Evolutionary conservation across 768 basidiomycete species (phyloP).

Genomic region (Pleurotus cornucopiae): DNA sequence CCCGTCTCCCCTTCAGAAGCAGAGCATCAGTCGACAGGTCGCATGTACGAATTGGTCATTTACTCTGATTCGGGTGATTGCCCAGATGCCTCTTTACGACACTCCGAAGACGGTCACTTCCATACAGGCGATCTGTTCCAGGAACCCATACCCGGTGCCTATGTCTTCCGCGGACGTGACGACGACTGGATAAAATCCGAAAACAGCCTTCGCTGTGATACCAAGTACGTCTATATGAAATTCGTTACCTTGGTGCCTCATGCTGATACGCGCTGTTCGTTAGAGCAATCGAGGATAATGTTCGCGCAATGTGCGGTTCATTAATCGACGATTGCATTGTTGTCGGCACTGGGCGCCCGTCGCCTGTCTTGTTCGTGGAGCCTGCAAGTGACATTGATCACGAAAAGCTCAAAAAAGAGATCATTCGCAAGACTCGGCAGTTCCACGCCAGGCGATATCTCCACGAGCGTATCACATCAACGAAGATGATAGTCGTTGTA

Average conservation of each 20-base stretch:
- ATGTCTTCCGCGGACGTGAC: conserved; percentile 65
- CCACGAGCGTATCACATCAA: conserved; percentile 69
- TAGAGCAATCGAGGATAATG: conserved; percentile 76
- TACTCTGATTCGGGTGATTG: conserved; percentile 65
- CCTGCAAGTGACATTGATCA: conserved; percentile 48
- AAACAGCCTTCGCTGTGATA: conserved; percentile 75
- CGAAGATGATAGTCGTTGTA: conserved; percentile 66
- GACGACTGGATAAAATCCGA: conserved; percentile 88
- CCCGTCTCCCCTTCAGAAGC: conserved; percentile 32
- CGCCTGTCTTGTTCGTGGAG: conserved; percentile 74
- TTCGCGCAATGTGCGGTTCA: conserved; percentile 57
- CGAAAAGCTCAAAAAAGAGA: conserved; percentile 61
- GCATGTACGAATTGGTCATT: conserved; percentile 67
- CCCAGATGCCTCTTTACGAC: conserved; percentile 53
- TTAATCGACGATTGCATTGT: conserved; percentile 73
- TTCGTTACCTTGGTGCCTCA: not conserved
- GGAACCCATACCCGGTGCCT: conserved; percentile 52
- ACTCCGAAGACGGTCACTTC: conserved; percentile 60
- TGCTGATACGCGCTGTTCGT: conserved; percentile 11
- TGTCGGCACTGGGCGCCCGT: conserved; percentile 72
- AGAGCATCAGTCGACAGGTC: conserved; percentile 50
- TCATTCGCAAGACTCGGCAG: conserved; percentile 66
- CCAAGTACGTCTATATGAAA: conserved; percentile 39
- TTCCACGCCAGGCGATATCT: conserved; percentile 76
- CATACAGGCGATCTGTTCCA: conserved; percentile 83